phyloP scores from a whole-genome alignment of 2,329 filamentous ascomycete genomes.

The Clonostachys byssicola region DNA sequence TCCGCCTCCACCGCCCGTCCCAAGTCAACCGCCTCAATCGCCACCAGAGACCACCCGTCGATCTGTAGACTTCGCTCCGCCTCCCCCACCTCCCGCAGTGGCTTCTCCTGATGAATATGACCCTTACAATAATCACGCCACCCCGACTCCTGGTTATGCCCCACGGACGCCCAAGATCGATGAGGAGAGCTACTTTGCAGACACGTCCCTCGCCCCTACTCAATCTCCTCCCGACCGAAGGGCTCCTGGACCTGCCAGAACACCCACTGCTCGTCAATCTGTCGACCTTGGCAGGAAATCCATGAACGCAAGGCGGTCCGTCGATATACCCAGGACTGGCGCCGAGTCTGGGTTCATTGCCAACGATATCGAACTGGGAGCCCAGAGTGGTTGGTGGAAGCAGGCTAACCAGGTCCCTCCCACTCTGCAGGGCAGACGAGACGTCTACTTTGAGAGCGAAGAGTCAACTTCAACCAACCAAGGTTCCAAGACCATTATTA shows the following conservation, averaged over 20 bases:
- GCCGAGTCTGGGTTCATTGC: constrained; percentile 83
- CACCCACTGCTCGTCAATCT: constrained; percentile 21
- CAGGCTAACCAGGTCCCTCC: constrained; percentile 77
- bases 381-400: constrained; percentile 80
- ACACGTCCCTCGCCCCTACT: constrained; percentile 29
- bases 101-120: constrained; percentile 66
- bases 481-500: constrained; percentile 66
- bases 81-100: constrained; percentile 43
- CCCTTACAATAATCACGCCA: constrained; percentile 54
- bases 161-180: constrained; percentile 33
- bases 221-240: constrained; percentile 41
- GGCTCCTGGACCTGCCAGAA: constrained; percentile 30
- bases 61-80: constrained; percentile 69
- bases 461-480: constrained; percentile 68
- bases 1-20: constrained; percentile 59
- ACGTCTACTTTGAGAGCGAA: constrained; percentile 79
- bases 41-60: constrained; percentile 44
- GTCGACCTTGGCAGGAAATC: constrained; percentile 29
- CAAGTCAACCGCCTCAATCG: constrained; percentile 39
- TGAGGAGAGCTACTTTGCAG: constrained; percentile 42
- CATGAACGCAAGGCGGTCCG: constrained; percentile 52
- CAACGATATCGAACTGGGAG: constrained; percentile 76
- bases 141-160: constrained; percentile 24
- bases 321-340: constrained; percentile 71
- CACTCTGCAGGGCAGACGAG: constrained; percentile 74